phyloP scores from a whole-genome alignment of 2,329 filamentous ascomycete species.

The Arachnomyces sp. region DNA sequence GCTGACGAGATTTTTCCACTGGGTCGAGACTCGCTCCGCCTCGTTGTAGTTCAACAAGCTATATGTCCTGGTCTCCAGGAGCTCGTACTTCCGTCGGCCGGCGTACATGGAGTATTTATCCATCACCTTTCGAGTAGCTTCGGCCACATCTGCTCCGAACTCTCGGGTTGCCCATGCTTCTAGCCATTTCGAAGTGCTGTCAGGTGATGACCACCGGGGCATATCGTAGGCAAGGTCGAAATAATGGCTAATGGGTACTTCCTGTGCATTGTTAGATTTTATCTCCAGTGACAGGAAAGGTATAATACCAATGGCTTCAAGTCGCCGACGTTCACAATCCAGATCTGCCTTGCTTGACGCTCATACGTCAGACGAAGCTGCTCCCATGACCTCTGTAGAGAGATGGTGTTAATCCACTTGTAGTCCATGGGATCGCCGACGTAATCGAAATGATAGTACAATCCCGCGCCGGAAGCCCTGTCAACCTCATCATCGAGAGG shows the following conservation, averaged over 20 bases:
- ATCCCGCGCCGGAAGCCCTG: slow-evolving; percentile 56
- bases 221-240: slow-evolving; percentile 62
- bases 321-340: slow-evolving; percentile 62
- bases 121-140: slow-evolving; percentile 46
- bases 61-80: slow-evolving; percentile 52
- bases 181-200: slow-evolving; percentile 51
- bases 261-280: slow-evolving; percentile 17
- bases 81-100: slow-evolving; percentile 55
- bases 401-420: slow-evolving; percentile 61
- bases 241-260: slow-evolving; percentile 61
- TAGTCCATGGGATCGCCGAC: slow-evolving; percentile 55
- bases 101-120: slow-evolving; percentile 52
- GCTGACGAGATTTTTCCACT: slow-evolving; percentile 48
- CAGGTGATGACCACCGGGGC: slow-evolving; percentile 44
- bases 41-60: slow-evolving; percentile 59
- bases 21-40: slow-evolving; percentile 49
- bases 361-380: slow-evolving; percentile 58
- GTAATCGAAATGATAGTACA: slow-evolving; percentile 56
- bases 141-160: slow-evolving; percentile 45
- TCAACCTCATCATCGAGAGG: slow-evolving; percentile 53
- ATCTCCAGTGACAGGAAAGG: not conserved
- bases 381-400: slow-evolving; percentile 58
- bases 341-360: slow-evolving; percentile 53
- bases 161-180: slow-evolving; percentile 50
- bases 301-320: slow-evolving; percentile 50